Percentiles rank a stretch among this genome's conserved stretches.
These are phyloP conservation scores for Diplodia seriata DNA, from an alignment of 2,329 filamentous ascomycete genomes.

Conservation along the genomic window DNA sequence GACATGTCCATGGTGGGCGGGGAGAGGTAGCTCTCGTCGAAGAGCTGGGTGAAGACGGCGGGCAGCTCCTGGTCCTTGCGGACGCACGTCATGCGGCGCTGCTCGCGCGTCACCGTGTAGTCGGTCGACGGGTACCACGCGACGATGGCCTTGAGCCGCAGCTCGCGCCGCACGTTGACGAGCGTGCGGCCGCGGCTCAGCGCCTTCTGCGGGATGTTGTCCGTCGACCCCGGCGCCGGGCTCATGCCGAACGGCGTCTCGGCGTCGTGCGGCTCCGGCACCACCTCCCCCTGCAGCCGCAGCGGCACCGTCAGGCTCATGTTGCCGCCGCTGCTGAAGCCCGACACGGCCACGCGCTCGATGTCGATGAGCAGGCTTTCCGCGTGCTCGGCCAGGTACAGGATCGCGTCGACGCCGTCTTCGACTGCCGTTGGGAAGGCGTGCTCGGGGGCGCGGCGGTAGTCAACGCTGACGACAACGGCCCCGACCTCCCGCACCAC, in stretches of 20 bases:
- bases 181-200: slow-evolving; percentile 29
- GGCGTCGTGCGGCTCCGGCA: slow-evolving; percentile 39
- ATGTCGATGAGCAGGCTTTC: slow-evolving; percentile 63
- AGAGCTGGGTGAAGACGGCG: slow-evolving; percentile 59
- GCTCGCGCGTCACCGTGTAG: slow-evolving; percentile 65
- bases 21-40: slow-evolving; percentile 59
- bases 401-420: slow-evolving; percentile 67
- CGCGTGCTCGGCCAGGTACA: slow-evolving; percentile 64
- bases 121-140: slow-evolving; percentile 70
- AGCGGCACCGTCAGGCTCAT: slow-evolving; percentile 68
- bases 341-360: slow-evolving; percentile 64
- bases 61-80: slow-evolving; percentile 61
- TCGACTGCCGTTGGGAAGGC: slow-evolving; percentile 70
- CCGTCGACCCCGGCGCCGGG: slow-evolving; percentile 21
- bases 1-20: slow-evolving; percentile 57
- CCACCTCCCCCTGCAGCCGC: slow-evolving; percentile 59
- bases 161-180: slow-evolving; percentile 38
- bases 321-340: slow-evolving; percentile 70
- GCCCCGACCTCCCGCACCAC: slow-evolving; percentile 64
- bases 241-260: slow-evolving; percentile 33
- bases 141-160: slow-evolving; percentile 63
- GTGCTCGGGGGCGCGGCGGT: slow-evolving; percentile 66
- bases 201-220: slow-evolving; percentile 30
- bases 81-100: slow-evolving; percentile 62
- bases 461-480: slow-evolving; percentile 67